Base-by-base conservation (phyloP, 2,329 filamentous ascomycete genomes). In the Cladobotryum protrusum region DNA sequence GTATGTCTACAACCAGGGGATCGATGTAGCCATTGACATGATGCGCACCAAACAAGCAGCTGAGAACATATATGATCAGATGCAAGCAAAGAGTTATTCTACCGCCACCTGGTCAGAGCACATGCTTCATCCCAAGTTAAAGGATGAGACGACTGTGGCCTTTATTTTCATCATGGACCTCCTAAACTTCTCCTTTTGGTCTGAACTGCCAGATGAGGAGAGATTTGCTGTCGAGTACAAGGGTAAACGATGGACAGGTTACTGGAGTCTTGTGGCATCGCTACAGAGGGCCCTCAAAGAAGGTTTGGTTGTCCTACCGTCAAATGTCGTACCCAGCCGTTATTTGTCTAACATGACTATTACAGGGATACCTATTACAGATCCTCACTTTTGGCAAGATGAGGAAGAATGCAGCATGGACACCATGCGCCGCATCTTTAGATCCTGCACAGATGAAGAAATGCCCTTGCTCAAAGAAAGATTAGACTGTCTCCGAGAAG, bases 161-260 rank as follows among this genome's bases (percentile, higher is more conserved):
- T 97, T 99, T 65, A 92, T 99, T 60, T 97, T 99, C 66, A 89
- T 88, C 17, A 95, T 99, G 89, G 93, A 99, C 65, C 68, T 99
- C 24, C 73, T 99, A 45, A 99, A 99, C 65, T 99, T 97, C 64
- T 95, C 86, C 18, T 99, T 99, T 67, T 99, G 93, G 93, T 95
- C 89, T 13, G 85, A 88, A 47, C 63, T 70, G 41, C 67, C 74
- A 0, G 83, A 87, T 11, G 77, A 82, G 5, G 83, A 92, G 59
- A 78, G 89, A 11, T 99, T 92, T 66, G 79, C 86, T 9, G 79
- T 99, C 39, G 84, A 88, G 50, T 97, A 96, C 67, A 79, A 78
- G 42, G 90, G 82, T 24, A 85, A 81, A 67, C 81, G 70, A 50
- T 97, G 90, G 89, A 96, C 90, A 0, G 93, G 93, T 3, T 99